Percentiles rank a stretch among this genome's conserved stretches.
Evolutionary conservation across 2,329 filamentous ascomycete genomes (phyloP).

Genomic region (Penicillium sp.): DNA sequence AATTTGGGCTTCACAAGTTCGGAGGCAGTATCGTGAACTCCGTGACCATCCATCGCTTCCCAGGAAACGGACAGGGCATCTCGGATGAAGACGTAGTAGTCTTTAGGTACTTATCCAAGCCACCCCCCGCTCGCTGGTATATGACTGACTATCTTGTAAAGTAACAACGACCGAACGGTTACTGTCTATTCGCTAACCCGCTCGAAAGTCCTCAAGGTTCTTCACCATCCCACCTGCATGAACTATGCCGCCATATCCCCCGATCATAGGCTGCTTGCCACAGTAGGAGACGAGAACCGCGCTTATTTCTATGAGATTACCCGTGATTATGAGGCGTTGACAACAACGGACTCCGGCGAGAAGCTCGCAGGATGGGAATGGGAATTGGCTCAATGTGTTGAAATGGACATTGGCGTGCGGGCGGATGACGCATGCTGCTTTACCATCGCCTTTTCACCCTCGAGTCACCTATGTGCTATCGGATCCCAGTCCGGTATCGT

Average conservation of each 20-base stretch:
- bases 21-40: constrained; percentile 64
- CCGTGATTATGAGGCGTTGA: constrained; percentile 27
- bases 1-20: constrained; percentile 55
- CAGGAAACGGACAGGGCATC: constrained; percentile 38
- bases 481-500: constrained; percentile 49
- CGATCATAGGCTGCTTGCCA: constrained; percentile 72
- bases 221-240: constrained; percentile 77
- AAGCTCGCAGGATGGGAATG: constrained; percentile 41
- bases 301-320: constrained; percentile 70
- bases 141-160: constrained; percentile 49
- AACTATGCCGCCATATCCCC: constrained; percentile 94
- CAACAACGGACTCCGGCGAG: constrained; percentile 29
- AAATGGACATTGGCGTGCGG: constrained; percentile 39
- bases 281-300: constrained; percentile 81
- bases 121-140: neutral
- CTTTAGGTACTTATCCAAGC: constrained; percentile 39
- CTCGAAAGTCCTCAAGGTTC: constrained; percentile 62
- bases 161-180: constrained; percentile 89
- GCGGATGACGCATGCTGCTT: constrained; percentile 46
- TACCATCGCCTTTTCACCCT: constrained; percentile 48
- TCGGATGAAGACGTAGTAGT: constrained; percentile 55
- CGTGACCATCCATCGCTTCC: constrained; percentile 58
- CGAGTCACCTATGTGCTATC: constrained; percentile 47
- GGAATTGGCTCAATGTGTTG: constrained; percentile 37
- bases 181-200: constrained; percentile 73